Conservation (phyloP, 768 basidiomycete genomes). For the Hygrocybe punicea region DNA sequence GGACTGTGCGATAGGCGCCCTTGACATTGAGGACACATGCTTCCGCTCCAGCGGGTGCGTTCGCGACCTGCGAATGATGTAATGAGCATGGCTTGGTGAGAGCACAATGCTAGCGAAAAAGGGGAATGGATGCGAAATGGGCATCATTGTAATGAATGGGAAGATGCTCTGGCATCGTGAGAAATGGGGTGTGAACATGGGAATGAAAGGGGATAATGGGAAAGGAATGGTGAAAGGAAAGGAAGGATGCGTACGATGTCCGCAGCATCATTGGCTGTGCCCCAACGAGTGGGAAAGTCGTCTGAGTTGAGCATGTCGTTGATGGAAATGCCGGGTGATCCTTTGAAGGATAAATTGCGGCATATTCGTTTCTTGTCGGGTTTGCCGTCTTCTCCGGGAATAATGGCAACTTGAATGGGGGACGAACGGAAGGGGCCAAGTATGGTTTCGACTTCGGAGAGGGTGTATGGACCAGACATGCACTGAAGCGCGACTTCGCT, state of each 20-base stretch:
- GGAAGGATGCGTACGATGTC: constrained; percentile 13
- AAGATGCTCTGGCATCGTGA: neutral
- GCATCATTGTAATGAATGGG: neutral
- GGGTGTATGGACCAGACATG: constrained; percentile 21
- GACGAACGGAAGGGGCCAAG: constrained; percentile 23
- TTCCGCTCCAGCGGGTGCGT: constrained; percentile 28
- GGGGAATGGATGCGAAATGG: constrained; percentile 8
- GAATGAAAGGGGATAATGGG: neutral
- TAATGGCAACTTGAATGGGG: constrained; percentile 10
- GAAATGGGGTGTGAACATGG: neutral
- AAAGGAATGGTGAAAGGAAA: neutral
- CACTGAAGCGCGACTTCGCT: constrained; percentile 9
- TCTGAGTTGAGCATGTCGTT: constrained; percentile 23
- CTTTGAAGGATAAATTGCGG: constrained; percentile 20
- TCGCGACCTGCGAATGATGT: constrained; percentile 15
- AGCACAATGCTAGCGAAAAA: neutral
- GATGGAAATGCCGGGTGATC: constrained; percentile 11
- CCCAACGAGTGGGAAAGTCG: constrained; percentile 24
- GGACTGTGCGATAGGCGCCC: constrained; percentile 26
- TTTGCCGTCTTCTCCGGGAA: constrained; percentile 8
- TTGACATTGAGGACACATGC: constrained; percentile 30
- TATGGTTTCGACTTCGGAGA: constrained; percentile 17
- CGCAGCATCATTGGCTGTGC: constrained; percentile 12
- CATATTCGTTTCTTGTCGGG: constrained; percentile 20
- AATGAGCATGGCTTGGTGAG: neutral